phyloP scores from a whole-genome alignment of 768 basidiomycete species.

The Tricholoma sp. region DNA sequence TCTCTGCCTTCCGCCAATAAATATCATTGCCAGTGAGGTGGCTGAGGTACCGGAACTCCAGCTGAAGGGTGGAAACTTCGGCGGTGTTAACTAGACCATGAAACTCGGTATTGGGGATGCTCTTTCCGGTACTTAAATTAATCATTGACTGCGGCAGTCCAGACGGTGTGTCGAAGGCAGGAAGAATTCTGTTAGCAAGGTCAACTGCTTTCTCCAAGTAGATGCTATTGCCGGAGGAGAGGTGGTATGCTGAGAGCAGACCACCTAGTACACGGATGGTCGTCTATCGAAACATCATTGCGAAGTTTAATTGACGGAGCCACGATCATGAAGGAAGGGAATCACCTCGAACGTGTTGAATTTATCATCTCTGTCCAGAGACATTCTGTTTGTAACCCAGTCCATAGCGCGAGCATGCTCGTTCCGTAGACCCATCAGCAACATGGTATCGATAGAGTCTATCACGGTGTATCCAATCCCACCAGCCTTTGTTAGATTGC shows the following conservation, averaged over 20 bases:
- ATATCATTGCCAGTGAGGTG: slow-evolving; percentile 67
- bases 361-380: slow-evolving; percentile 70
- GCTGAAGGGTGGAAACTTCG: slow-evolving; percentile 83
- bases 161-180: slow-evolving; percentile 74
- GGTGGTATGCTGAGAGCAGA: slow-evolving; percentile 78
- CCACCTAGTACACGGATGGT: slow-evolving; percentile 93
- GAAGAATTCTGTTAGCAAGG: slow-evolving; percentile 80
- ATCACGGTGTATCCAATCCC: slow-evolving; percentile 88
- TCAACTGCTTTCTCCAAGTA: slow-evolving; percentile 77
- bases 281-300: slow-evolving; percentile 44
- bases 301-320: neutral
- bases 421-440: slow-evolving; percentile 75
- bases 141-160: slow-evolving; percentile 79
- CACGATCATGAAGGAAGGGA: neutral
- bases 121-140: slow-evolving; percentile 62
- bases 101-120: slow-evolving; percentile 55
- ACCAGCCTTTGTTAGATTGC: slow-evolving; percentile 73
- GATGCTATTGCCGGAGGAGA: slow-evolving; percentile 61
- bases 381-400: slow-evolving; percentile 69
- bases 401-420: slow-evolving; percentile 73
- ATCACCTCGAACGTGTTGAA: slow-evolving; percentile 91
- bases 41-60: slow-evolving; percentile 88
- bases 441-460: slow-evolving; percentile 84
- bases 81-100: slow-evolving; percentile 69
- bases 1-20: slow-evolving; percentile 81